Base-by-base conservation (phyloP, 345 rosid species). In the Citrus inodora region DNA sequence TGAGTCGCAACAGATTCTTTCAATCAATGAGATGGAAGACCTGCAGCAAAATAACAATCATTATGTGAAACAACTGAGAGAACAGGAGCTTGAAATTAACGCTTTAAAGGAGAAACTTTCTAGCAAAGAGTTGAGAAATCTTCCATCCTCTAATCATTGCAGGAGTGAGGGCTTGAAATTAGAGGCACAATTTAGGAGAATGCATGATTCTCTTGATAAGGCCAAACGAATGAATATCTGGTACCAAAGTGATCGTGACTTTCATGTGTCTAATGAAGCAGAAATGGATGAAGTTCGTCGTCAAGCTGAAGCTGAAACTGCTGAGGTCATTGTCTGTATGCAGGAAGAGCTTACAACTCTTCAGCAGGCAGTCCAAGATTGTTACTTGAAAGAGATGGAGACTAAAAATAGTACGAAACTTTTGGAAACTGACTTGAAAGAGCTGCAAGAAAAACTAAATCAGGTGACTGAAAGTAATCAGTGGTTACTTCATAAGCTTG, bases 271-370 rank as follows among this genome's bases (percentile, higher is more conserved):
- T 73, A 92, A 90, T 74, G 97, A 90, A 86, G 90, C 86, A 83
- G 95, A 94, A 82, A 87, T 80, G 92, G 91, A 91, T 65, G 84
- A 88, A 84, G 83, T 90, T 79, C 75, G 87, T 78, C 85, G 80
- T 78, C 97, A 95, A 87, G 97, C 84, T 75, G 99, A 95, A 86
- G 96, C 90, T 82, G 98, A 92, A 81, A 90, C 97, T 75, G 98
- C 89, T 5, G 97, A 94, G 90, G 97, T 91, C 80, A 93, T 95
- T 82, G 90, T 95, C 82, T 91, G 93, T 78, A 82, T 93, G 93
- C 95, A 93, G 89, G 92, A 92, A 84, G 99, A 91, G 87, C 98
- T 96, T 61, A 83, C 88, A 79, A 59, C 80, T 84, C 98, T 96
- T 84, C 98, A 94, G 86, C 84, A 88, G 85, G 92, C 90, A 84